Evolutionary conservation across 2,329 filamentous ascomycete genomes (phyloP).

Genomic region (Cercospora zeae-maydis): DNA sequence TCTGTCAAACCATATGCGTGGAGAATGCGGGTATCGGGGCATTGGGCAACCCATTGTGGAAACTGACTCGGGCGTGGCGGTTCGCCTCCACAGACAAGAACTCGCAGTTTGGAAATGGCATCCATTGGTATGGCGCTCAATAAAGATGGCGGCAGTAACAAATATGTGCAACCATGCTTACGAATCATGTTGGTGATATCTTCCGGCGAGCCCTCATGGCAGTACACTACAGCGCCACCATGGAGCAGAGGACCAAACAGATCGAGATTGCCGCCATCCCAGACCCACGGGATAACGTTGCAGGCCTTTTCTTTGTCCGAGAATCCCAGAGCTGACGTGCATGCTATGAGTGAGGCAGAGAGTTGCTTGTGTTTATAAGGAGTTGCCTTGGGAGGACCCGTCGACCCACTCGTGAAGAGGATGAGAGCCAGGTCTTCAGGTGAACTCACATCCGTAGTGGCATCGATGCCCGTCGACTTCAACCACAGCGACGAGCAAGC

Average conservation of each 20-base stretch:
- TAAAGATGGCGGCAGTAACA: background rate
- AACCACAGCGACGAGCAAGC: background rate
- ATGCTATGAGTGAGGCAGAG: background rate
- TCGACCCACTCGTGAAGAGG: background rate
- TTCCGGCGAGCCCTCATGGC: background rate
- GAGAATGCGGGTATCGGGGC: background rate
- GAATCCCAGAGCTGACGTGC: background rate
- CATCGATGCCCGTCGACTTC: background rate
- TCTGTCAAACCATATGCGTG: background rate
- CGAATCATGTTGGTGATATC: background rate
- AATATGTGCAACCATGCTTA: background rate
- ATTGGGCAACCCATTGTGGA: background rate
- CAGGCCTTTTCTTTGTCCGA: background rate
- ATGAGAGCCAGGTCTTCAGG: background rate
- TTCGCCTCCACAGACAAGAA: background rate
- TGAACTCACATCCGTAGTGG: background rate
- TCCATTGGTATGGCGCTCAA: background rate
- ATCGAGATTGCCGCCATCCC: background rate
- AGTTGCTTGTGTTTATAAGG: background rate
- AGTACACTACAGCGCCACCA: background rate
- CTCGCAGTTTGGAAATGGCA: background rate
- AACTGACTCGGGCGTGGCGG: background rate
- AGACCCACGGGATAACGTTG: background rate
- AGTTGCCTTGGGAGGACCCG: background rate
- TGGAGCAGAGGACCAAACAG: background rate